phyloP scores from a whole-genome alignment of 169 alveolate species.

The Besnoitia besnoiti region DNA sequence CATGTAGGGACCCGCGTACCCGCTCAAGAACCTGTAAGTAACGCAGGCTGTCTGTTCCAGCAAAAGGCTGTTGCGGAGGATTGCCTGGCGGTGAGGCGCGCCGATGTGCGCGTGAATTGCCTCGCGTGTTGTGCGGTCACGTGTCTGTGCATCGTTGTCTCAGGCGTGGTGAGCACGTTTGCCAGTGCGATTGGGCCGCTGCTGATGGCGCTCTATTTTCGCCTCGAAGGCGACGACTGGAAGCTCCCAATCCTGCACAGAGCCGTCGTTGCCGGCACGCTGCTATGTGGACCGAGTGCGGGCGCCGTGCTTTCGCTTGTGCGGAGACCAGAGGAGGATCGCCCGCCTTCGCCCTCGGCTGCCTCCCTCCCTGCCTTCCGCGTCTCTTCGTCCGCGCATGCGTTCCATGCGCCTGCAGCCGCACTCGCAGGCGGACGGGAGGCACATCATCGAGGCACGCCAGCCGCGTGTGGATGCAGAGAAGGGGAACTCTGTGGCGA shows the following conservation, averaged over 20 bases:
- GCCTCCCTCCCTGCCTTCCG: not conserved
- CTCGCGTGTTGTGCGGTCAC: not conserved
- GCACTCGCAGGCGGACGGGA: too few relatives aligned
- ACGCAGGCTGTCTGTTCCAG: too few relatives aligned
- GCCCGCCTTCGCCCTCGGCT: not conserved
- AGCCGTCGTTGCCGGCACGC: conserved; percentile 33
- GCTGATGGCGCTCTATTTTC: conserved; percentile 24
- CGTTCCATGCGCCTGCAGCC: not conserved
- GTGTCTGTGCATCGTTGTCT: not conserved
- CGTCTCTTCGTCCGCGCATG: not conserved
- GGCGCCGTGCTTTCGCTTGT: not conserved
- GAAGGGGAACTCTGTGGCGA: too few relatives aligned
- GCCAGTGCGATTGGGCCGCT: conserved; percentile 40
- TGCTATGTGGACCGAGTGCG: conserved; percentile 36
- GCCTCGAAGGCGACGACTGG: conserved; percentile 55
- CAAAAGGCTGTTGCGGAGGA: too few relatives aligned
- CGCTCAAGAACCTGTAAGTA: too few relatives aligned
- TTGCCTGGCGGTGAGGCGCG: too few relatives aligned
- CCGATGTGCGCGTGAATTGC: too few relatives aligned
- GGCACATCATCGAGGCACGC: too few relatives aligned
- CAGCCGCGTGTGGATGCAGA: too few relatives aligned
- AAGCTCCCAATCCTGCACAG: not conserved
- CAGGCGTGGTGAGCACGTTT: conserved; percentile 26
- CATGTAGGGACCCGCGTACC: too few relatives aligned
- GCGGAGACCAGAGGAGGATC: conserved; percentile 12